phyloP scores from a whole-genome alignment of 1,284 basidiomycete genomes.

The Ceratobasidium theobromae region DNA sequence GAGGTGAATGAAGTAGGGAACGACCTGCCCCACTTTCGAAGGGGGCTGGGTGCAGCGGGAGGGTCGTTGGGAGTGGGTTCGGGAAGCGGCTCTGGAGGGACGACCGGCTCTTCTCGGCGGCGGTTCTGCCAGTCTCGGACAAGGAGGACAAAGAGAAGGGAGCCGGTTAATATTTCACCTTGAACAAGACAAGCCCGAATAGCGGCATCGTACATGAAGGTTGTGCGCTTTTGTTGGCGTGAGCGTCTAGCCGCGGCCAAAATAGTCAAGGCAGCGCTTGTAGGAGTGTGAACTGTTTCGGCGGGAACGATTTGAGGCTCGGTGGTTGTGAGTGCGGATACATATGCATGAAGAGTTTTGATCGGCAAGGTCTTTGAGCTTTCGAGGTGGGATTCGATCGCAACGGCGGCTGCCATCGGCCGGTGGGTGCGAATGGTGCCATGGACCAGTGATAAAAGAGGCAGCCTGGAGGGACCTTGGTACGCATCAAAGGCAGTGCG shows the following conservation, averaged over 20 bases:
- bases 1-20: constrained; percentile 12
- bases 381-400: constrained; percentile 16
- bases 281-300: constrained; percentile 3
- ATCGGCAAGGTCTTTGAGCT: neutral
- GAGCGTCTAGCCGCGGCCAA: constrained; percentile 33
- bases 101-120: constrained; percentile 25
- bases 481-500: neutral
- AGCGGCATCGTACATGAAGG: constrained; percentile 57
- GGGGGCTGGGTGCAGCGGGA: neutral
- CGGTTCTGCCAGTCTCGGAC: constrained; percentile 62
- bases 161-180: constrained; percentile 71
- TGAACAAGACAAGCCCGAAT: constrained; percentile 67
- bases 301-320: constrained; percentile 4
- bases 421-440: constrained; percentile 3
- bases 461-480: constrained; percentile 10
- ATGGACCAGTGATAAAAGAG: constrained; percentile 16
- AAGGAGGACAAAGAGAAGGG: constrained; percentile 64
- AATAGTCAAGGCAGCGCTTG: constrained; percentile 29
- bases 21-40: constrained; percentile 3
- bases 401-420: constrained; percentile 9
- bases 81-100: neutral
- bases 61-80: neutral
- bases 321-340: neutral
- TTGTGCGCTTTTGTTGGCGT: constrained; percentile 30
- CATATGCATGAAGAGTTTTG: constrained; percentile 8